Percentiles rank a stretch among this genome's conserved stretches.
Conservation (phyloP, 2,329 filamentous ascomycete species). For the Pseudogymnoascus sp. region DNA sequence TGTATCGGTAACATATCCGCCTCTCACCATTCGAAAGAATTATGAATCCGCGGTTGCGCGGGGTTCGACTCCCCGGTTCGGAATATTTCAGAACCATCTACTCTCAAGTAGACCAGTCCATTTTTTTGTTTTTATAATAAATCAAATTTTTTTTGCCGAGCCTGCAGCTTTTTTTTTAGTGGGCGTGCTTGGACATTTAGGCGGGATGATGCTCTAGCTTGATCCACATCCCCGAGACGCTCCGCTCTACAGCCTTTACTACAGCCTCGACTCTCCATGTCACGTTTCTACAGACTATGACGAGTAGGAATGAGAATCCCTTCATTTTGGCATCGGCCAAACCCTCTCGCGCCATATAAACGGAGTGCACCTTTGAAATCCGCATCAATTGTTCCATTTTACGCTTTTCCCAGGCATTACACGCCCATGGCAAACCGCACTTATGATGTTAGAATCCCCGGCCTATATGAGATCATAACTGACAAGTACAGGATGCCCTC, state of each 20-base stretch:
- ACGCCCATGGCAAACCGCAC: not conserved
- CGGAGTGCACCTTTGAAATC: not conserved
- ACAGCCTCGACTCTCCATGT: not conserved
- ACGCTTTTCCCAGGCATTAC: not conserved
- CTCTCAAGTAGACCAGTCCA: conserved; percentile 1
- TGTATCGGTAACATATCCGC: not conserved
- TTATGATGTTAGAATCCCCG: not conserved
- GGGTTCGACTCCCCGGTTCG: conserved; percentile 15
- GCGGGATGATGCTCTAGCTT: not conserved
- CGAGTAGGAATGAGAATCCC: not conserved
- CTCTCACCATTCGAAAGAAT: not conserved
- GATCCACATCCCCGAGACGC: not conserved
- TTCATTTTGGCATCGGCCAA: conserved; percentile 8
- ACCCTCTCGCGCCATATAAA: not conserved
- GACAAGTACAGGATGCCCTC: conserved; percentile 62
- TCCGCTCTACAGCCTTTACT: not conserved
- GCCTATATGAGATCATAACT: not conserved
- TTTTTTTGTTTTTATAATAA: conserved; percentile 9
- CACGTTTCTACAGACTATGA: not conserved
- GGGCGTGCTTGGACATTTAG: not conserved
- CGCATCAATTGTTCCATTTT: not conserved
- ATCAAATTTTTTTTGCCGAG: not conserved
- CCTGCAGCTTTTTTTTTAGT: not conserved
- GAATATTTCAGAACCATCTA: conserved; percentile 14
- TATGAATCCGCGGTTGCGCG: conserved; percentile 9